Evolutionary conservation across 192 early-diverging fungal species (phyloP).

Genomic region (Coemansia sp.): DNA sequence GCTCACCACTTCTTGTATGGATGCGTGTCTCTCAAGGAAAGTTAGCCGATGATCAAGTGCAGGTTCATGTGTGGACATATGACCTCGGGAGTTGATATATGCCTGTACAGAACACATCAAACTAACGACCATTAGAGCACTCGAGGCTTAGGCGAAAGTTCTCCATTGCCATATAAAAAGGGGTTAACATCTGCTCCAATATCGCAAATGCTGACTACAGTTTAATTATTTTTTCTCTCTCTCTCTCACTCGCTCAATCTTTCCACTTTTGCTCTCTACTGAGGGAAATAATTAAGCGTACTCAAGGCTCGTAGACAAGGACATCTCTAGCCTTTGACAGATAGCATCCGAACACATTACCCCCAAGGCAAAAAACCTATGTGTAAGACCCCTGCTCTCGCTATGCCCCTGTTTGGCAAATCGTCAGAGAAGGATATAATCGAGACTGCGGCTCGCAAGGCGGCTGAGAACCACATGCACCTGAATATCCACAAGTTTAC

Average conservation of each 20-base stretch:
- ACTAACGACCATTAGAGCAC: background rate
- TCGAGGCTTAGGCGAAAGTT: too few relatives aligned
- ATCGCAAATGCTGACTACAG: background rate
- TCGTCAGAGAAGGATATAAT: background rate
- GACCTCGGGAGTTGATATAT: background rate
- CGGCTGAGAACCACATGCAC: conserved; percentile 14
- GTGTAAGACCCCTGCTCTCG: background rate
- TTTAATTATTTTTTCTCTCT: background rate
- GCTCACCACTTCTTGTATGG: background rate
- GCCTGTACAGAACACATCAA: background rate
- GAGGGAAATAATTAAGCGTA: background rate
- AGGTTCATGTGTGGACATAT: background rate
- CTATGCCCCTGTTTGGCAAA: background rate
- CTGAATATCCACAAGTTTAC: conserved; percentile 7
- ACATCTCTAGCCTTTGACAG: too few relatives aligned
- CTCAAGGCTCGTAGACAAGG: background rate
- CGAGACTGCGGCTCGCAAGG: conserved; percentile 6
- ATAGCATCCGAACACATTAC: background rate
- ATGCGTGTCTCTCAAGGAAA: background rate
- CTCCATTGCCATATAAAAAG: background rate
- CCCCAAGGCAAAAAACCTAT: too few relatives aligned
- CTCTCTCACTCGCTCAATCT: too few relatives aligned
- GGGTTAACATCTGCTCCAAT: background rate
- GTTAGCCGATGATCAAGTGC: background rate
- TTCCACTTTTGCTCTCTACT: background rate